A percentile compares a stretch with the other conserved stretches of the same genome.
Evolutionary conservation across 495 filamentous ascomycete species (phyloP).

Genomic region (Penicillium lagena): DNA sequence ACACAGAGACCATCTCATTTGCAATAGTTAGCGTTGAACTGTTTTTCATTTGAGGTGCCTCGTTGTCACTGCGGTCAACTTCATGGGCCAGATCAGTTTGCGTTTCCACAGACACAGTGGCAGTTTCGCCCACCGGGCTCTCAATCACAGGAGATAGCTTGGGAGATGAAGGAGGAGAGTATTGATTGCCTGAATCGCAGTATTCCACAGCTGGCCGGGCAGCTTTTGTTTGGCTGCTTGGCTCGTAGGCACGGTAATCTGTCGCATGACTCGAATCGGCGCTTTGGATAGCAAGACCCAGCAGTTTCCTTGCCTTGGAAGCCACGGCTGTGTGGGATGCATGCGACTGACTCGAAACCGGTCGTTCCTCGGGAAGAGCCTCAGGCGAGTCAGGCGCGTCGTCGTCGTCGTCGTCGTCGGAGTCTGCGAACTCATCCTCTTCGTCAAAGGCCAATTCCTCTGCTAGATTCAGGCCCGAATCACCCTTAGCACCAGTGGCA

Average conservation of each 20-base stretch:
- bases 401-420: constrained; percentile 26
- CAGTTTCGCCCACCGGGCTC: neutral
- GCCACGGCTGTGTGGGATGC: constrained; percentile 28
- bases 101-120: neutral
- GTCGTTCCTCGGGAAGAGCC: constrained; percentile 42
- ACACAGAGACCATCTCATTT: constrained; percentile 59
- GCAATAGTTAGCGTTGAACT: constrained; percentile 22
- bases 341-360: constrained; percentile 36
- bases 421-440: constrained; percentile 53
- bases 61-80: neutral
- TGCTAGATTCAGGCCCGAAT: constrained; percentile 67
- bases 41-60: constrained; percentile 17
- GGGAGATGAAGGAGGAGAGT: constrained; percentile 74
- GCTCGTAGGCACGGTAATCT: constrained; percentile 14
- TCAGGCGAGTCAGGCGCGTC: constrained; percentile 22
- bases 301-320: constrained; percentile 43
- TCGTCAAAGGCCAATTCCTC: constrained; percentile 86
- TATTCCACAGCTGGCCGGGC: constrained; percentile 34
- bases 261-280: constrained; percentile 14
- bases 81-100: neutral
- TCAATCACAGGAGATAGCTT: constrained; percentile 22
- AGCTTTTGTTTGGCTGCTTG: constrained; percentile 7
- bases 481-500: constrained; percentile 45
- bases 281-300: constrained; percentile 38
- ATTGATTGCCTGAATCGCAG: constrained; percentile 72